Evolutionary conservation across 164 flowering plant species (phyloP), one percentile per base, ranked within the genome.

Genomic region (Houttuynia cordata): DNA sequence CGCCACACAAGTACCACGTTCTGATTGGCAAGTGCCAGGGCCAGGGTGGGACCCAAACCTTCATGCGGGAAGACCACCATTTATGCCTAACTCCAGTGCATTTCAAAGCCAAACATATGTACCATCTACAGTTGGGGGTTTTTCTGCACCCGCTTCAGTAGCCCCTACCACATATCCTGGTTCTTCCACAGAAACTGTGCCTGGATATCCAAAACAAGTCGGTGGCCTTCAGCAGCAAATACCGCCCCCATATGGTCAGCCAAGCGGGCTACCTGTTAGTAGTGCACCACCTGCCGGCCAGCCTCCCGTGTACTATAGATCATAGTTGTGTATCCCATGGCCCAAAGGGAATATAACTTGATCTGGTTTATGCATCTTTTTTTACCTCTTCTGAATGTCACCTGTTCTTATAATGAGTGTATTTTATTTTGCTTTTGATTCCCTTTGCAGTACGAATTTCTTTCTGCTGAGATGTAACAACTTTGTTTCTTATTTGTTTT

Each of bases 11-110:
- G 24, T 60, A 51, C 71, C 74, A 18, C 20, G 21, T 54, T 17
- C 57, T 23, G 62, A 63, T 20, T 76, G 75, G 14, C 81, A 71
- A 58, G 51, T 67, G 14, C 65, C 76, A 9, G 51, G 81, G 9
- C 63, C 75, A 7, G 54, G 82, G 24, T 85, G 95, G 88, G 79
- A 78, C 71, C 82, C 87, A 30, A 63, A 59, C 59, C 51, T 68
- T 65, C 83, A 76, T 60, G 70, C 74, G 0, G 72, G 72, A 18
- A 64, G 82, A 41, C 62, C 54, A 41, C 64, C 71, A 20, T 82
- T 67, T 68, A 65, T 61, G 15, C 64, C 83, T 0, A 79, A 39
- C 39, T 69, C 82, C n/a, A 62, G 67, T 53, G 62, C 78, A 47
- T 76, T 64, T 72, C 80, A 82, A 34, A 79, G 85, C 47, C 83